A percentile compares a stretch with the other conserved stretches of the same genome.
Evolutionary conservation across 2,329 filamentous ascomycete genomes (phyloP).

Genomic region (Colletotrichum neosansevieriae): DNA sequence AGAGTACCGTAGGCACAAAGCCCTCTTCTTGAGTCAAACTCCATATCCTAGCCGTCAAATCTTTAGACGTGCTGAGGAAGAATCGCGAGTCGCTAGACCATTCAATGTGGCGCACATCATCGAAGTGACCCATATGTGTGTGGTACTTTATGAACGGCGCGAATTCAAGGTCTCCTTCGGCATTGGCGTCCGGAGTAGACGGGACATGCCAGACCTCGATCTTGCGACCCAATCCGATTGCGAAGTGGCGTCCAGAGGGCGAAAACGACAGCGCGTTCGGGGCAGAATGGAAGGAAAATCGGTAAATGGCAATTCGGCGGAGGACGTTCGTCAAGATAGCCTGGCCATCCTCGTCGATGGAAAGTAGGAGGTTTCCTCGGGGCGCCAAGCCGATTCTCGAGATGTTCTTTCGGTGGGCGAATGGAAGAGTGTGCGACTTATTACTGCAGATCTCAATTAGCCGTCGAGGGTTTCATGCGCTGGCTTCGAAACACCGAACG

Average conservation of each 20-base stretch:
- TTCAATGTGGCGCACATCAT: constrained; percentile 85
- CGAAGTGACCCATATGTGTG: constrained; percentile 89
- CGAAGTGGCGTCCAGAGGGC: constrained; percentile 91
- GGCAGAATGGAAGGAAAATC: constrained; percentile 92
- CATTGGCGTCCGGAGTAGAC: constrained; percentile 83
- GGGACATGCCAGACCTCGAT: constrained; percentile 98
- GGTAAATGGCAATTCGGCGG: constrained; percentile 87
- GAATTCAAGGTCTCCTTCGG: constrained; percentile 88
- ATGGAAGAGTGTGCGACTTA: constrained; percentile 87
- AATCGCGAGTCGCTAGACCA: constrained; percentile 98
- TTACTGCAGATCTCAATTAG: constrained; percentile 65
- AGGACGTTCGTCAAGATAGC: constrained; percentile 93
- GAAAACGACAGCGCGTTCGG: constrained; percentile 91
- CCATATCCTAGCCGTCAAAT: constrained; percentile 95
- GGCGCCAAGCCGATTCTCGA: constrained; percentile 88
- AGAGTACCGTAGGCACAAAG: constrained; percentile 89
- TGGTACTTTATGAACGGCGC: constrained; percentile 93
- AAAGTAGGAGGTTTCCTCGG: constrained; percentile 89
- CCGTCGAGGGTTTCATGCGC: not conserved
- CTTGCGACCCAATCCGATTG: constrained; percentile 85
- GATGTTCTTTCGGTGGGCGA: constrained; percentile 95
- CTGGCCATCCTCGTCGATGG: constrained; percentile 93
- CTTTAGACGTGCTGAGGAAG: constrained; percentile 91
- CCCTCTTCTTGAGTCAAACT: constrained; percentile 88
- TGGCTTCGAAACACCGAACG: constrained; percentile 43